Conservation (phyloP, 1,284 basidiomycete genomes). For the Apiotrichum sp. region DNA sequence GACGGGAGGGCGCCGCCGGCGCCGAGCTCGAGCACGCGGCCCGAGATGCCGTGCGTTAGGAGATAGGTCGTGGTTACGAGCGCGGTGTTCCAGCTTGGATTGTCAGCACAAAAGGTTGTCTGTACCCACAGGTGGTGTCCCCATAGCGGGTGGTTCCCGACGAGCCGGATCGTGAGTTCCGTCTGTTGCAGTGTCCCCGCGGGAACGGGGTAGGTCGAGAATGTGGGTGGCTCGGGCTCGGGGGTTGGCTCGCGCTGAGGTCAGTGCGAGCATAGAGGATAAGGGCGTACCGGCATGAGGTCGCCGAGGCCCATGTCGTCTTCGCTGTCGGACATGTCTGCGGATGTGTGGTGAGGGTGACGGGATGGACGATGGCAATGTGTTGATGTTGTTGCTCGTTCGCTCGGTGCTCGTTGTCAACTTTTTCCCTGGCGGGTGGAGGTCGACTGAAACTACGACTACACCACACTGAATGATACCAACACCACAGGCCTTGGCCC, state of each 20-base stretch:
- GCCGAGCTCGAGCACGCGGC: constrained; percentile 75
- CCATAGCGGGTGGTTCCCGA: constrained; percentile 86
- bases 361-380: no score
- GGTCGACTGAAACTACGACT: no score
- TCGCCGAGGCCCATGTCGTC: constrained; percentile 42
- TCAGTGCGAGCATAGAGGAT: constrained; percentile 3
- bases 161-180: constrained; percentile 62
- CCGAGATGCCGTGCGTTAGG: constrained; percentile 48
- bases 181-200: constrained; percentile 18
- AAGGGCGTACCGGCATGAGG: constrained; percentile 41
- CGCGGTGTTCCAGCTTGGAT: constrained; percentile 74
- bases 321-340: constrained; percentile 4
- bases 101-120: not conserved
- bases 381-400: no score
- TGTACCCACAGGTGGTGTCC: constrained; percentile 71
- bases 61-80: constrained; percentile 67
- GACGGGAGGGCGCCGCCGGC: constrained; percentile 87
- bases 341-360: not conserved
- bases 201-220: constrained; percentile 40
- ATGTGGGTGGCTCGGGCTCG: constrained; percentile 28
- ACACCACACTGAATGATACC: no score
- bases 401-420: no score
- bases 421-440: no score
- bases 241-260: constrained; percentile 31
- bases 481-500: no score